Percentiles rank a stretch among this genome's conserved stretches.
Conservation (phyloP, 768 basidiomycete genomes). For the Obba rivulosa region DNA sequence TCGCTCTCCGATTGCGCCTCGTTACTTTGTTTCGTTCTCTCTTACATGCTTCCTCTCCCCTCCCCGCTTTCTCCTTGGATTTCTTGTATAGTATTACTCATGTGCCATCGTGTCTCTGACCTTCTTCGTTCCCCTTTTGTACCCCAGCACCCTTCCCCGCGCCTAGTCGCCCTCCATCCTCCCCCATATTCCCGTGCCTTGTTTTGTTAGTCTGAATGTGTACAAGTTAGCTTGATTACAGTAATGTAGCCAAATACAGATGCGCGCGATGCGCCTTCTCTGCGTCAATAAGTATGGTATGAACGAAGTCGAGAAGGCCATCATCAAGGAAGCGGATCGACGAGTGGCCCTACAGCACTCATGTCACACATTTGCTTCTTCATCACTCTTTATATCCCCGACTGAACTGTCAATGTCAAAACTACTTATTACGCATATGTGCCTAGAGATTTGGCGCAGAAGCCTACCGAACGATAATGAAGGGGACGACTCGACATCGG, state of each 20-base stretch:
- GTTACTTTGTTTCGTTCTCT: neutral
- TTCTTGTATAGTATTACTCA: neutral
- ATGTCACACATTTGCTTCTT: neutral
- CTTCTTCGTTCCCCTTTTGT: neutral
- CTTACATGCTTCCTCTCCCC: neutral
- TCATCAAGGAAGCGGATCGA: neutral
- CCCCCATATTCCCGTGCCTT: neutral
- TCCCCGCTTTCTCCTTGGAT: neutral
- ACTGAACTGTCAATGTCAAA: too few species aligned
- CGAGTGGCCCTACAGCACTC: neutral
- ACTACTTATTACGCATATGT: too few species aligned
- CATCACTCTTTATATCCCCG: too few species aligned
- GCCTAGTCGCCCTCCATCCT: neutral
- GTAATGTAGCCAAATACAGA: neutral
- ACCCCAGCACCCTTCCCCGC: neutral
- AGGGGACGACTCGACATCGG: too few species aligned
- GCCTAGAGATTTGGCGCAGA: too few species aligned
- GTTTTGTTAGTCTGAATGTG: conserved; percentile 1
- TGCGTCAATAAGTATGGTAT: neutral
- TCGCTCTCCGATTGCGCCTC: neutral
- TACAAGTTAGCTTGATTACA: neutral
- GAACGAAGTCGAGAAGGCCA: too few species aligned
- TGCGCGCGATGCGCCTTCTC: neutral
- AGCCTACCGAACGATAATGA: too few species aligned
- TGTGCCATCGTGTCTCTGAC: neutral